Evolutionary conservation across 2,329 filamentous ascomycete genomes (phyloP), one percentile per base, ranked within the genome.

Genomic region (Cytospora paraplurivora): DNA sequence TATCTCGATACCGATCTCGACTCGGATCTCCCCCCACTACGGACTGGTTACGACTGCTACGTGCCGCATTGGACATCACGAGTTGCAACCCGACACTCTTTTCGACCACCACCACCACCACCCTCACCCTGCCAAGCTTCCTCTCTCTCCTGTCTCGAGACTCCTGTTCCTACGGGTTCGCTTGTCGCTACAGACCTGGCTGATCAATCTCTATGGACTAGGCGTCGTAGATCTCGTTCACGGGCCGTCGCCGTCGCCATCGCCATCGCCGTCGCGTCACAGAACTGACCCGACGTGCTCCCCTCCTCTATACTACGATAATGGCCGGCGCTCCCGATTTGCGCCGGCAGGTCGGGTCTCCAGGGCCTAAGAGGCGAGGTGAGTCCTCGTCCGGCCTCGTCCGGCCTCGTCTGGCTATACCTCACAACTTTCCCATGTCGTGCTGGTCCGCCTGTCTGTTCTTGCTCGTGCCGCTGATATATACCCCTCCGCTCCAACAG

Each of bases 291-390:
- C 79, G 62, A 77, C 79, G 70, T 78, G 79, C 69, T 80, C 79
- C 70, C 74, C 41, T 49, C 55, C 44, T 51, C 57, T 34, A 44
- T 21, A 54, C 50, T 21, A 34, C 55, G 33, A 52, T 35, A 33
- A 66, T 66, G 64, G 64, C 64, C 62, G 64, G 64, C 57, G 62
- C 61, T 52, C 64, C 76, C 71, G 81, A 83, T 71, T 75, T 82
- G 67, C 79, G 80, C 71, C 80, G 81, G 64, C 80, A 82, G 70
- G 79, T 84, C 68, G 82, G 81, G 68, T 86, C 84, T 64, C 84
- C 84, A 47, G 80, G 82, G 73, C 81, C 82, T 34, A 86, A 85
- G 72, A 79, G 78, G 69, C 81, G 82, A 75, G 82, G 82, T 83
- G 75, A 69, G 81, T 77, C 55, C n/a, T 66, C 51, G 32, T 37